phyloP scores from a whole-genome alignment of 2,329 filamentous ascomycete species.

The Salinomyces thailandicus region DNA sequence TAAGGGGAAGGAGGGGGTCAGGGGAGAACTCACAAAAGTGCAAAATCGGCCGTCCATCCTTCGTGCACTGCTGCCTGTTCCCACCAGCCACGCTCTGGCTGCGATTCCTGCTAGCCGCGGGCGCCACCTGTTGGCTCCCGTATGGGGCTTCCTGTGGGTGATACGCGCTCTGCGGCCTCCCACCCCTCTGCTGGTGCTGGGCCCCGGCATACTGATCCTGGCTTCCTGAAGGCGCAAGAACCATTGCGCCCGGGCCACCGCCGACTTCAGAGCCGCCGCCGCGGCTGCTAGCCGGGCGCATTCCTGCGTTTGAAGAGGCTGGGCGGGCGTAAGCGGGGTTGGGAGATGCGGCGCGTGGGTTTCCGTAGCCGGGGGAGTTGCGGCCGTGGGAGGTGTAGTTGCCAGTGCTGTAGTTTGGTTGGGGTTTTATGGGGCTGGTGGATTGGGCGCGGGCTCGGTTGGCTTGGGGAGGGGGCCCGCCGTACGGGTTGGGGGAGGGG shows the following conservation, averaged over 20 bases:
- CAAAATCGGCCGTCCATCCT: constrained; percentile 76
- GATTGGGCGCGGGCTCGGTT: constrained; percentile 29
- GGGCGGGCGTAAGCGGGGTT: constrained; percentile 30
- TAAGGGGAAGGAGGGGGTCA: constrained; percentile 1
- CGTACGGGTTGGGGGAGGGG: constrained; percentile 56
- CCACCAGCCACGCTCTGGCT: constrained; percentile 82
- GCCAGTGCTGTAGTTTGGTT: constrained; percentile 23
- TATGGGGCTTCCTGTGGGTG: constrained; percentile 28
- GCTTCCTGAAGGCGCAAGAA: constrained; percentile 32
- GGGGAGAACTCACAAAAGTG: constrained; percentile 62
- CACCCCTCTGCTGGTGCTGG: constrained; percentile 27
- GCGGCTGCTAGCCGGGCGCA: constrained; percentile 34
- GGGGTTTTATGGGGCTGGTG: constrained; percentile 31
- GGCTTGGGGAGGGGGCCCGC: constrained; percentile 21
- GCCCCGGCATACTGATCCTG: constrained; percentile 29
- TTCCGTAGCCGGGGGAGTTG: constrained; percentile 31
- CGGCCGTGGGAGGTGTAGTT: constrained; percentile 28
- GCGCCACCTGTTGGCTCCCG: constrained; percentile 26
- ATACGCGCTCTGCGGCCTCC: constrained; percentile 36
- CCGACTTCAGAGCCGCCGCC: constrained; percentile 24
- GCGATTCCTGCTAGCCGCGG: constrained; percentile 37
- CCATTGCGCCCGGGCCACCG: constrained; percentile 23
- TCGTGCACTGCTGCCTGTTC: constrained; percentile 65
- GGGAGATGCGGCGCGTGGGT: constrained; percentile 29
- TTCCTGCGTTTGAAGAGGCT: constrained; percentile 15